Evolutionary conservation across 495 filamentous ascomycete genomes (phyloP).

Genomic region (Xylaria palmicola): DNA sequence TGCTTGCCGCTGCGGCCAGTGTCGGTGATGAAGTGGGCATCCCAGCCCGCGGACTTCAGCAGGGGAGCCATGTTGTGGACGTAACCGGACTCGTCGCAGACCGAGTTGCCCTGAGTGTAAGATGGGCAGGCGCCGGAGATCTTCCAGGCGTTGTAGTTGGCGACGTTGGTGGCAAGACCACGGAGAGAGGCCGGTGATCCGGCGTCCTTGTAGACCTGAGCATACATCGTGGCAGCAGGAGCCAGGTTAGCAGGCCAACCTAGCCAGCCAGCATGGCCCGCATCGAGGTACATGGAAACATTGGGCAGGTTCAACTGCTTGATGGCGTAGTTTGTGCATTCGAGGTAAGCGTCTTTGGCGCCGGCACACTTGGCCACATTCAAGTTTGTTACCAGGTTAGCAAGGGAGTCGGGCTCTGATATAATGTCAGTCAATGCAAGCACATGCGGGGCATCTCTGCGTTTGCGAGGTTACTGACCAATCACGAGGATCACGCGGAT

Average conservation of each 20-base stretch:
- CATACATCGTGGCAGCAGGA: slow-evolving; percentile 59
- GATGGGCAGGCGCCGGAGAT: slow-evolving; percentile 51
- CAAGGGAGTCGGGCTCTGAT: slow-evolving; percentile 61
- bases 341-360: slow-evolving; percentile 55
- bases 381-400: slow-evolving; percentile 67
- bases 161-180: slow-evolving; percentile 72
- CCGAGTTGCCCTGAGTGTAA: slow-evolving; percentile 45
- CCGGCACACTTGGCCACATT: slow-evolving; percentile 56
- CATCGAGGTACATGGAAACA: slow-evolving; percentile 71
- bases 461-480: slow-evolving; percentile 10
- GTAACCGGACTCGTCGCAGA: slow-evolving; percentile 65
- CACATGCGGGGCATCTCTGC: not conserved
- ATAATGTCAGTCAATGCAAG: slow-evolving; percentile 10
- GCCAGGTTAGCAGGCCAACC: slow-evolving; percentile 73
- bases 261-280: slow-evolving; percentile 71
- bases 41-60: slow-evolving; percentile 56
- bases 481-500: slow-evolving; percentile 33
- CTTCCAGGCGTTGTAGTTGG: slow-evolving; percentile 69
- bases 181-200: slow-evolving; percentile 57
- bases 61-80: slow-evolving; percentile 62
- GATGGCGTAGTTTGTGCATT: slow-evolving; percentile 61
- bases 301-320: slow-evolving; percentile 59
- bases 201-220: slow-evolving; percentile 58
- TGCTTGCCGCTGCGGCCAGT: slow-evolving; percentile 40
- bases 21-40: slow-evolving; percentile 62